Base-by-base conservation (phyloP, 139 green algal species). In the Diplosphaera chodatii region DNA sequence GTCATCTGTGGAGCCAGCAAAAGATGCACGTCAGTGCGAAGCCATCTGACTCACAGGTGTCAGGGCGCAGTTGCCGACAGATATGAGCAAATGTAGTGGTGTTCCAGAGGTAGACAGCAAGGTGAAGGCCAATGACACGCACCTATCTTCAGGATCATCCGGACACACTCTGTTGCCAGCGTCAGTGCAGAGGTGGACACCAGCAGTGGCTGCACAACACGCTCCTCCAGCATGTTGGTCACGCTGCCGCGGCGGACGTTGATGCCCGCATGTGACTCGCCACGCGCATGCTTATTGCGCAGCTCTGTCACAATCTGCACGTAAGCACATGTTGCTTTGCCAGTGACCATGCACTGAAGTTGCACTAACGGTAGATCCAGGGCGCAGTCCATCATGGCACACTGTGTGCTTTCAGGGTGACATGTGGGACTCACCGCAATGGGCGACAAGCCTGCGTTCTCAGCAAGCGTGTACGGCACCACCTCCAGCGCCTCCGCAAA, bases 401-500 rank as follows among this genome's bases (percentile, higher is more conserved):
- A 8, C 8, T 48, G 37, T 48, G 37, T 13, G 18, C 3, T 25
- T 27, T 21, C 4, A 59, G 48, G 8, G 13, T 25, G 48, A 59
- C 13, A 18, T 59, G 18, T n/a, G n/a, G n/a, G n/a, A n/a, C 48
- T 5, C 16, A 59, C 48, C 48, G 48, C 78, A 70, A 99, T 98
- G 68, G 96, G 89, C 77, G 98, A 96, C 13, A 99, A 83, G 1
- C 96, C 96, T 8, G 94, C 93, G 75, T 99, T 99, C 83, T 99
- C 96, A 8, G 94, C 88, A 79, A 99, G 87, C 21, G 96, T 99
- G 88, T 96, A 99, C 10, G 96, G 96, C 55, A 99, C 88, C 56
- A 98, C 87, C 82, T 99, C 96, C 66, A 99, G 83, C 21, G 96
- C 96, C 70, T 99, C 93, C 0, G 94, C 92, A 85, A 97, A 99